Base-by-base conservation (phyloP, 75 land plant species). In the Sequoiadendron giganteum region DNA sequence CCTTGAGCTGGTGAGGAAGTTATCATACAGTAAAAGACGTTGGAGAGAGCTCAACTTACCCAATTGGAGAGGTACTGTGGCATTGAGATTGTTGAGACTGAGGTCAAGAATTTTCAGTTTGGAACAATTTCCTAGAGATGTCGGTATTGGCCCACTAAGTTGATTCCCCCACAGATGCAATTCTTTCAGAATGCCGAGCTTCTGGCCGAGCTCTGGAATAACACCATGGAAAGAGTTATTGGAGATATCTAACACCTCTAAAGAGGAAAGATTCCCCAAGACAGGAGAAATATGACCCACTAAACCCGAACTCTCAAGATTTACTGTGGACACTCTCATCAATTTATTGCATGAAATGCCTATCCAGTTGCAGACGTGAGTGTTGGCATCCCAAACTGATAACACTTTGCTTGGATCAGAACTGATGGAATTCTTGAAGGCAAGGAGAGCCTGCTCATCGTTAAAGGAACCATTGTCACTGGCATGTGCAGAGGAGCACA, bases 181-280 rank as follows among this genome's bases (percentile, higher is more conserved):
- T 16, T 32, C 40, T 83, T 76, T 65, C 42, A 91, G 73, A 28
- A 87, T 89, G 18, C 84, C 86, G 54, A 87, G 88, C 1, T 61
- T 52, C 18, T 68, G 21, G 10, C 92, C 90, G 3, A 93, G 86
- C 32, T 91, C 89, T 38, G 88, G 83, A 28, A 94, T 93, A 70
- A 93, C 52, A 14, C 96, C 96, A 2, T 52, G 39, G 87, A 95
- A 84, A 32, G 52, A 16, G 86, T 95, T 95, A 40, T 83, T 55
- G 34, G 82, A 15, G 28, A 94, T 78, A 72, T 85, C 36, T 32
- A 95, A 61, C 2, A 36, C 80, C 85, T 86, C 75, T 11, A 95
- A 87, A 47, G 61, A 85, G 9, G 94, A 82, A 47, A 94, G 90
- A 40, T 90, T 90, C 39, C 89, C 89, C 36, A 95, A 42, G 68